phyloP scores from a whole-genome alignment of 2,329 filamentous ascomycete species.

The Cladorrhinum sp. region DNA sequence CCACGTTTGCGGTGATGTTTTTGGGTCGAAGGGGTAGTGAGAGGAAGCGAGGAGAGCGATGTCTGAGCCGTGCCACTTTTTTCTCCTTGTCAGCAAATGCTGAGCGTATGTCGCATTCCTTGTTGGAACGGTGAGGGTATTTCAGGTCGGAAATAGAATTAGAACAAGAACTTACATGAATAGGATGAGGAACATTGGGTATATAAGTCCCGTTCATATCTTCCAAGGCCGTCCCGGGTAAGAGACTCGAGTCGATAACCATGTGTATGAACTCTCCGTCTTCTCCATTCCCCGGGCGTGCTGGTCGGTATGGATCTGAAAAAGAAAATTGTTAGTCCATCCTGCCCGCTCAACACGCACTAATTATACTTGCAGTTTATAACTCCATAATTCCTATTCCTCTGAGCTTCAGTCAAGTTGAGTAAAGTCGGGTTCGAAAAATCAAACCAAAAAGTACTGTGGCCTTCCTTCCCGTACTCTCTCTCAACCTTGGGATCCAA shows the following conservation, averaged over 20 bases:
- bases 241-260: conserved; percentile 14
- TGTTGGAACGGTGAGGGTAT: too few relatives aligned
- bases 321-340: too few relatives aligned
- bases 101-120: too few relatives aligned
- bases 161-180: conserved; percentile 8
- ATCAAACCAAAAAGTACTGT: conserved; percentile 14
- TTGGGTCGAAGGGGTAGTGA: not conserved
- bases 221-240: not conserved
- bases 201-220: not conserved
- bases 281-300: too few relatives aligned
- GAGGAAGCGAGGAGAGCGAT: not conserved
- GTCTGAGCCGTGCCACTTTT: conserved; percentile 13
- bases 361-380: conserved; percentile 9
- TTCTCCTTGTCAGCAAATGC: not conserved
- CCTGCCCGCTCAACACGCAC: too few relatives aligned
- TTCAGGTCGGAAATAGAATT: too few relatives aligned
- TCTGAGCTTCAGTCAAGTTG: not conserved
- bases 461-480: not conserved
- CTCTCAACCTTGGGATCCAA: conserved; percentile 7
- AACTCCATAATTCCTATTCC: conserved; percentile 7
- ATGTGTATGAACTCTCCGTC: conserved; percentile 15
- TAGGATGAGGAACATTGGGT: conserved; percentile 6
- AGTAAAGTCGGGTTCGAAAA: conserved; percentile 16
- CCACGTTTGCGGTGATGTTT: not conserved
- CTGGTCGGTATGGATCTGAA: not conserved